A percentile compares a stretch with the other conserved stretches of the same genome.
These are phyloP conservation scores for Inga leiocalycina DNA, from an alignment of 306 rosid species.

Conservation along the genomic window DNA sequence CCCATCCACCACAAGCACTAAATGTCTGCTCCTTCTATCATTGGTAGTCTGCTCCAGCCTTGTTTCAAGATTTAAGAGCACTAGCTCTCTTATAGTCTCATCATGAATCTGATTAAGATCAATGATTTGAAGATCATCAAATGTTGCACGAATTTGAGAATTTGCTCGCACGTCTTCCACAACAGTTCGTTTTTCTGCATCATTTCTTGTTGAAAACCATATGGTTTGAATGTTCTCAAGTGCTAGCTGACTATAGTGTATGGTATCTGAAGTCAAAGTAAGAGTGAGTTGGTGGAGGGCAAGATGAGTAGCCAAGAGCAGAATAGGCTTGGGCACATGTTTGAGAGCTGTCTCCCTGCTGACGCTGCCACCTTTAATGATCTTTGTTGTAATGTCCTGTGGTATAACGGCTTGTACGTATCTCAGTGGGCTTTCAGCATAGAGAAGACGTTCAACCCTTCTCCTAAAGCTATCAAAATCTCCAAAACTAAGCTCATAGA, in stretches of 20 bases:
- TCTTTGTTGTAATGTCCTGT: not conserved
- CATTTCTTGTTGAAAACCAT: not conserved
- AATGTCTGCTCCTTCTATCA: not conserved
- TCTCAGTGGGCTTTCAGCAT: not conserved
- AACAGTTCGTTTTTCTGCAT: not conserved
- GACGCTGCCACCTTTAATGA: not conserved
- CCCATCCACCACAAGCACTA: not conserved
- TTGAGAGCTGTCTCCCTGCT: no score
- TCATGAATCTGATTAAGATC: not conserved
- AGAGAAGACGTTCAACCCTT: not conserved
- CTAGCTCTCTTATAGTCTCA: not conserved
- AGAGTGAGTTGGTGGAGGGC: conserved; percentile 4
- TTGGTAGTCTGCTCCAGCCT: not conserved
- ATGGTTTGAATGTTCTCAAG: not conserved
- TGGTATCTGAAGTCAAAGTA: not conserved
- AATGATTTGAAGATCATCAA: not conserved
- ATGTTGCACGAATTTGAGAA: not conserved
- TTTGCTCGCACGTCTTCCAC: not conserved
- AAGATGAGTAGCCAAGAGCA: not conserved
- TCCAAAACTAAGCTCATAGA: no score
- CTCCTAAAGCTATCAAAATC: not conserved
- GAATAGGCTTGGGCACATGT: not conserved
- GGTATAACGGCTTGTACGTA: not conserved
- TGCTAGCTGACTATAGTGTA: not conserved
- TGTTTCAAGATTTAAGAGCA: not conserved